A percentile compares a stretch with the other conserved stretches of the same genome.
These are phyloP conservation scores for Cutaneotrichosporon cyanovorans DNA, from an alignment of 1,284 basidiomycete species.

Conservation along the genomic window DNA sequence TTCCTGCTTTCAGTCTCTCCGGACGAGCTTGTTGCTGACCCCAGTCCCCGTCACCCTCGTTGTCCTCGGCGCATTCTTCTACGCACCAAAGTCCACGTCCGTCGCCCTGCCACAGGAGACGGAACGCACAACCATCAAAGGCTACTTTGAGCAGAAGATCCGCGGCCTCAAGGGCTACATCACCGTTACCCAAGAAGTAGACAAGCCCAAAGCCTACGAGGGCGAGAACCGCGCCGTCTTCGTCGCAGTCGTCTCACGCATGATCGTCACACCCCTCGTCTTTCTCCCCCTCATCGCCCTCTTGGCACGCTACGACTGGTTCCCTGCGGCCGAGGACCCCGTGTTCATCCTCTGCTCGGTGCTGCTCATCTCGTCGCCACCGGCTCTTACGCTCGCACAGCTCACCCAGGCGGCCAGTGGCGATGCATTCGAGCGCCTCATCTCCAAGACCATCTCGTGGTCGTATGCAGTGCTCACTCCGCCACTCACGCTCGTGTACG, in stretches of 20 bases:
- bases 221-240: constrained; percentile 76
- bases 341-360: constrained; percentile 54
- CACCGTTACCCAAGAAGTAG: not conserved
- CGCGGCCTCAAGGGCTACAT: constrained; percentile 11
- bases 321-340: constrained; percentile 48
- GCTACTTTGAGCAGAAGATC: constrained; percentile 31
- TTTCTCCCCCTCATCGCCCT: constrained; percentile 65
- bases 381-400: constrained; percentile 50
- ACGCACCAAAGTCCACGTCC: constrained; percentile 38
- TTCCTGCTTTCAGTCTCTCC: too few relatives aligned
- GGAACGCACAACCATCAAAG: not conserved
- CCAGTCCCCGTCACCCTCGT: constrained; percentile 75
- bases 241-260: constrained; percentile 63
- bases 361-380: constrained; percentile 59
- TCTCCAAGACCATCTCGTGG: constrained; percentile 52
- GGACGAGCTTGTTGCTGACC: too few relatives aligned
- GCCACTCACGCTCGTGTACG: constrained; percentile 66
- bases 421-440: constrained; percentile 82
- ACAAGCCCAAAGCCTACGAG: constrained; percentile 32
- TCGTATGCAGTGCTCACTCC: constrained; percentile 61
- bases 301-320: constrained; percentile 56
- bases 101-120: constrained; percentile 9
- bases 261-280: constrained; percentile 75
- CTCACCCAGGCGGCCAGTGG: constrained; percentile 81
- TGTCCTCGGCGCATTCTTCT: constrained; percentile 89